A percentile compares a stretch with the other conserved stretches of the same genome.
phyloP scores from a whole-genome alignment of 768 basidiomycete genomes.

The Hortiboletus flavorubellus region DNA sequence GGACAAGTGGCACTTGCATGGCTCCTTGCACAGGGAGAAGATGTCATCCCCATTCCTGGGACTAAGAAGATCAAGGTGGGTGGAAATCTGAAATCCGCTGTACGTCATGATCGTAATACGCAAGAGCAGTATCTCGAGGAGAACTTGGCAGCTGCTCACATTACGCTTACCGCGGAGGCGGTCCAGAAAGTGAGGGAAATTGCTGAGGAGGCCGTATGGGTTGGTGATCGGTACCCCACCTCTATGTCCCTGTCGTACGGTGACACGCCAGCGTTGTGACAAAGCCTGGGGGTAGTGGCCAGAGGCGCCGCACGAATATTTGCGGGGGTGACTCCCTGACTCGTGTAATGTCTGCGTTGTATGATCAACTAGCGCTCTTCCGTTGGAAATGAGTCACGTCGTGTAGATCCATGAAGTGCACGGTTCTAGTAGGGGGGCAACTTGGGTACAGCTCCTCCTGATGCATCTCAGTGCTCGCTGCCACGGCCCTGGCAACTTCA shows the following conservation, averaged over 20 bases:
- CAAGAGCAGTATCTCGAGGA: conserved; percentile 40
- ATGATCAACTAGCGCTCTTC: not conserved
- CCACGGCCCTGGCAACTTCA: no score
- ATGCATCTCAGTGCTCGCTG: no score
- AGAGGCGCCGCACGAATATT: no score
- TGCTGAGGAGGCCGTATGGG: conserved; percentile 32
- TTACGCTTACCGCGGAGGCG: conserved; percentile 37
- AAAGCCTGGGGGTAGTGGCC: not conserved
- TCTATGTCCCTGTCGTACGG: conserved; percentile 8
- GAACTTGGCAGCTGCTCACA: conserved; percentile 36
- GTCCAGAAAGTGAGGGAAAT: conserved; percentile 35
- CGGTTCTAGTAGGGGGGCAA: no score
- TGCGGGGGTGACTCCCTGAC: not conserved
- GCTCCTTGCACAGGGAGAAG: conserved; percentile 37
- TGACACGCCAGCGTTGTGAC: conserved; percentile 18
- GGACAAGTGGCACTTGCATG: conserved; percentile 42
- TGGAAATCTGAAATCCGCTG: not conserved
- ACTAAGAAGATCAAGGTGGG: conserved; percentile 33
- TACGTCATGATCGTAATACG: not conserved
- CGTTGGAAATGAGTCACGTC: no score
- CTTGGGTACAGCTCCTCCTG: no score
- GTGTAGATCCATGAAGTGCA: no score
- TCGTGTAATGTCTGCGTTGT: not conserved
- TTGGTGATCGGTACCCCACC: conserved; percentile 27
- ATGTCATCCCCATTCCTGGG: conserved; percentile 41